phyloP scores from a whole-genome alignment of 306 rosid species.

The Vigna radiata region DNA sequence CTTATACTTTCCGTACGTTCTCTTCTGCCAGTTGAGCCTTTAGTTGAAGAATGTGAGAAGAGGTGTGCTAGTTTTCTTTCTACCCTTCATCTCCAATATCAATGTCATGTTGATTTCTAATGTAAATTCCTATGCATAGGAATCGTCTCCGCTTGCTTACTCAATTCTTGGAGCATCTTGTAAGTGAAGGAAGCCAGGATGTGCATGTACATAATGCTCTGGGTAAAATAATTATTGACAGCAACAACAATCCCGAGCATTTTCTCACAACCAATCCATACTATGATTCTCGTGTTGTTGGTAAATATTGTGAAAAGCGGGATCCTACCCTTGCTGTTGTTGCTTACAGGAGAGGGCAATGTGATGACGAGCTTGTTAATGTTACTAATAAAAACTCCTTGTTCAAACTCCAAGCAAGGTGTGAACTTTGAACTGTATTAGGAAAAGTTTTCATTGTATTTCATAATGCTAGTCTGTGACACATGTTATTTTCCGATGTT shows the following conservation, averaged over 20 bases:
- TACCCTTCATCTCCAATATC: slow-evolving; percentile 35
- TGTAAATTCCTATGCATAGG: slow-evolving; percentile 53
- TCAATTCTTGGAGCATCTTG: slow-evolving; percentile 97
- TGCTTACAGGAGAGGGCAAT: slow-evolving; percentile 95
- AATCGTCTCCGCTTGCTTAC: slow-evolving; percentile 94
- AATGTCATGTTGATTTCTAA: slow-evolving; percentile 29
- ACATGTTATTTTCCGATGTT: slow-evolving; percentile 39
- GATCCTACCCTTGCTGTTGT: slow-evolving; percentile 98
- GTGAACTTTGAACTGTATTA: slow-evolving; percentile 37
- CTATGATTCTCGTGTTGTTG: slow-evolving; percentile 95
- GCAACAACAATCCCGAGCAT: slow-evolving; percentile 97
- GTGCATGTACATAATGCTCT: slow-evolving; percentile 96
- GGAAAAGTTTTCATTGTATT: slow-evolving; percentile 10
- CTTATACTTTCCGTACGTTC: slow-evolving; percentile 96
- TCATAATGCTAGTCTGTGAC: slow-evolving; percentile 3
- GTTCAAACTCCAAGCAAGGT: slow-evolving; percentile 98
- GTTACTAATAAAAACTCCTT: slow-evolving; percentile 90
- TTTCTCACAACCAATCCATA: slow-evolving; percentile 98
- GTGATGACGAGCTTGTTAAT: slow-evolving; percentile 90
- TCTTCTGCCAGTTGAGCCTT: slow-evolving; percentile 97
- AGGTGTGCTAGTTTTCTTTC: slow-evolving; percentile 58
- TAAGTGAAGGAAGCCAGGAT: slow-evolving; percentile 99
- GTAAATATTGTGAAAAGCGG: slow-evolving; percentile 95
- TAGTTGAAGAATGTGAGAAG: slow-evolving; percentile 97
- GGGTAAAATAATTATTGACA: slow-evolving; percentile 94